Evolutionary conservation across 2,329 filamentous ascomycete genomes (phyloP), one percentile per base, ranked within the genome.

Genomic region (Raffaelea ambrosiae): DNA sequence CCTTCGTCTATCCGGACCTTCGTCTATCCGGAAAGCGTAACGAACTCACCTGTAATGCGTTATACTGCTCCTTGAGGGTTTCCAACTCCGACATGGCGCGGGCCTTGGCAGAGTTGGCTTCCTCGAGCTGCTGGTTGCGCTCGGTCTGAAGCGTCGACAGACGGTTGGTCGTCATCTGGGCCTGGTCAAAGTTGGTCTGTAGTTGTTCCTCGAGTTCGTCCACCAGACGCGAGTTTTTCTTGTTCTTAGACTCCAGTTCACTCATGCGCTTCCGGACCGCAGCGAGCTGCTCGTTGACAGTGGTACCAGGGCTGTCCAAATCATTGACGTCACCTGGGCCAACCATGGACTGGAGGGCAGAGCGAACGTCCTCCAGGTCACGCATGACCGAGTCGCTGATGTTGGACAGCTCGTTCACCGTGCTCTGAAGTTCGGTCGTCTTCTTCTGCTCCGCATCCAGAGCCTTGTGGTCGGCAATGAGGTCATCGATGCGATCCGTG

Each of bases 151-250:
- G 73, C 43, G 86, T 83, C 46, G 90, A 96, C 46, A 97, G 71
- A 47, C 91, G 83, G 68, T 95, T 95, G 64, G 80, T 89, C 13
- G 84, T 83, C 51, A 81, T 73, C 61, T 96, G 88, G 51, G 91
- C 89, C 63, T 95, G 87, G 60, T 98, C 93, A 66, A 89, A 98
- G 68, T 93, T 96, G 62, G 78, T 88, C 61, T 91, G 90, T 47
- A 98, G 81, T 65, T 98, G 93, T 58, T 97, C 91, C 66, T 98
- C 93, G 5, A 98, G 81, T 67, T 98, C 91, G 63, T 97, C 88
- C 9, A 98, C 88, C 13, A 98, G 73, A 20, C 88, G 82, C 39
- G 87, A 86, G 65, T 93, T 94, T 75, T 95, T 96, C 70, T 88
- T 84, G 72, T 94, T 95, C 67, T 75, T 75, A 39, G 64, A 71